Evolutionary conservation across 345 rosid genomes (phyloP), one percentile per base, ranked within the genome.

Genomic region (Theobroma cacao): DNA sequence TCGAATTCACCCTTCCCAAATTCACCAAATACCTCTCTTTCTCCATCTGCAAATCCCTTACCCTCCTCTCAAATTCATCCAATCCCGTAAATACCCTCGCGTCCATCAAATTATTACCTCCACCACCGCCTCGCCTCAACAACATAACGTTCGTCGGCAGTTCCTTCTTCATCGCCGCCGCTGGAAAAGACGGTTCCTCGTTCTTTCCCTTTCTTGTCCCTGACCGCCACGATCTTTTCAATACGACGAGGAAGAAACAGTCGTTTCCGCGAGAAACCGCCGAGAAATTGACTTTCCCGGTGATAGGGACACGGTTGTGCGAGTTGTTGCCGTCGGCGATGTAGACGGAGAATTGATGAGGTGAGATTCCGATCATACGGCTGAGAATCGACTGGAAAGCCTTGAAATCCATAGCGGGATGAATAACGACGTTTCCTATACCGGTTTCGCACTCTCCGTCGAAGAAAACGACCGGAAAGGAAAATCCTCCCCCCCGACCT

Each of bases 391-490:
- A 77, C 34, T 80, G 87, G 38, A 85, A 84, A 65, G 20, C 24
- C 76, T 74, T 81, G 85, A 80, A 83, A 48, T 79, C 82, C 40
- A 80, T 53, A 3, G 78, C 66, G 0, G 90, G 85, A 17, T 74
- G 62, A 34, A 87, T 76, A 47, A 75, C 71, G 43, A 80, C 76
- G 67, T 67, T 43, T 5, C 90, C 91, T 4, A 88, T 74, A 67
- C 41, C 56, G 0, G 77, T 82, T 78, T 88, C 88, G 5, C 78
- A 76, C 61, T 83, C 85, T 24, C 93, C 93, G 60, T 90, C 93
- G 65, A 53, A 84, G 63, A 90, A 85, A 9, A 87, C 71, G 20
- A 82, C 87, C 15, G 89, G 84, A 5, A 88, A 65, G 2, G 73
- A 5, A 28, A 24, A 45, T 72, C 75, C 77, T 5, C 26, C 3